Conservation (phyloP, 1,139 yeast species). For the Magnusiomyces ingens region DNA sequence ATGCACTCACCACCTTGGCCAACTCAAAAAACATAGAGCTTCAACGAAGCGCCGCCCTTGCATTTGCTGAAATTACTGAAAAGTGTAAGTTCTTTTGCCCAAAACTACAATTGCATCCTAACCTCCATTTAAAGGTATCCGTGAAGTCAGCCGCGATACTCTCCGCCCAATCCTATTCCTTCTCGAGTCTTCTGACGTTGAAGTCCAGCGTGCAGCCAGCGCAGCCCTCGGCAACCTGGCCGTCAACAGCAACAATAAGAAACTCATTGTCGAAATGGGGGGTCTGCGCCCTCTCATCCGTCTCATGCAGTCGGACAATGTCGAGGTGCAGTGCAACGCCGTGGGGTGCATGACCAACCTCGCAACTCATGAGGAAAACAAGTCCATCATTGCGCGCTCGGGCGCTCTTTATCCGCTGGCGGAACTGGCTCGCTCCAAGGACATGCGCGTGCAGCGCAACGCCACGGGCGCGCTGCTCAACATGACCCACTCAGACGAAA, state of each 20-base stretch:
- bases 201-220: slow-evolving; percentile 97
- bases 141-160: slow-evolving; percentile 85
- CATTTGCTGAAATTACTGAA: slow-evolving; percentile 97
- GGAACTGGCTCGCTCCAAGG: slow-evolving; percentile 87
- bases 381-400: slow-evolving; percentile 87
- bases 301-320: slow-evolving; percentile 95
- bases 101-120: not conserved
- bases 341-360: slow-evolving; percentile 97
- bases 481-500: slow-evolving; percentile 97
- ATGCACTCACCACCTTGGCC: slow-evolving; percentile 86
- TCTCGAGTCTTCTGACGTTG: slow-evolving; percentile 81
- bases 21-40: slow-evolving; percentile 91
- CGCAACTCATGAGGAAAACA: slow-evolving; percentile 98
- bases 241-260: slow-evolving; percentile 90
- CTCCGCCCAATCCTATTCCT: slow-evolving; percentile 87
- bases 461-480: slow-evolving; percentile 96
- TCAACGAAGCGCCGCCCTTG: slow-evolving; percentile 95
- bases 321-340: slow-evolving; percentile 98
- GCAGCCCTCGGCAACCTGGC: slow-evolving; percentile 97
- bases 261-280: slow-evolving; percentile 94
- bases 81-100: slow-evolving; percentile 36
- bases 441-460: slow-evolving; percentile 92
- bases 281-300: slow-evolving; percentile 92
- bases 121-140: slow-evolving; percentile 35
- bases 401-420: slow-evolving; percentile 97